Evolutionary conservation across 148 eudicot species (phyloP).

Genomic region (Arbutus unedo): DNA sequence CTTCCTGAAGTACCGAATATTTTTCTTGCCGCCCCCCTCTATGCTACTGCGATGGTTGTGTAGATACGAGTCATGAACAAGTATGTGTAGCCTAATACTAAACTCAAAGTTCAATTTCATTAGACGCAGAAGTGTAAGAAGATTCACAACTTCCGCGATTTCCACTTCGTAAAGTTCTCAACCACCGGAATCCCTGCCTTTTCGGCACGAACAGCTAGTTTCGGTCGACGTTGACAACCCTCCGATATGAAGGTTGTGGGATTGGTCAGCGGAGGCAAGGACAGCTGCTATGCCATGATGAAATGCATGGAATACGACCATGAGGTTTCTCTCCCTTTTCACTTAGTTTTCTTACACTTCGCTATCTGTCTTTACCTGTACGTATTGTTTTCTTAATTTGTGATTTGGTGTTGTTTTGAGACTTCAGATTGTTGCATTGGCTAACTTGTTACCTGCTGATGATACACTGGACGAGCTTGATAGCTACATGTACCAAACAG

Average conservation of each 20-base stretch:
- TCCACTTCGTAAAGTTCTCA: no score
- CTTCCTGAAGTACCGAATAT: no score
- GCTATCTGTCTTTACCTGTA: not conserved
- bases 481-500: constrained; percentile 99
- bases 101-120: not conserved
- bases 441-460: constrained; percentile 87
- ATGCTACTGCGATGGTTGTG: no score
- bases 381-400: not conserved
- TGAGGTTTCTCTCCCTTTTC: constrained; percentile 37
- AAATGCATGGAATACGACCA: constrained; percentile 88
- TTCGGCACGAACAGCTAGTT: not conserved
- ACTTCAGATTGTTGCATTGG: constrained; percentile 84
- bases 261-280: constrained; percentile 91
- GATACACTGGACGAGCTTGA: constrained; percentile 91
- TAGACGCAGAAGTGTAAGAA: not conserved
- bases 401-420: not conserved
- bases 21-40: no score
- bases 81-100: no score
- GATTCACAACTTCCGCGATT: not conserved
- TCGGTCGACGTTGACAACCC: not conserved
- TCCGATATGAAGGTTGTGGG: constrained; percentile 88
- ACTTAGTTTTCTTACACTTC: not conserved
- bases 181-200: not conserved
- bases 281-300: constrained; percentile 98
- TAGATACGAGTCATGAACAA: no score